These are phyloP conservation scores for Firmiana major DNA, from an alignment of 345 rosid species.

Conservation along the genomic window DNA sequence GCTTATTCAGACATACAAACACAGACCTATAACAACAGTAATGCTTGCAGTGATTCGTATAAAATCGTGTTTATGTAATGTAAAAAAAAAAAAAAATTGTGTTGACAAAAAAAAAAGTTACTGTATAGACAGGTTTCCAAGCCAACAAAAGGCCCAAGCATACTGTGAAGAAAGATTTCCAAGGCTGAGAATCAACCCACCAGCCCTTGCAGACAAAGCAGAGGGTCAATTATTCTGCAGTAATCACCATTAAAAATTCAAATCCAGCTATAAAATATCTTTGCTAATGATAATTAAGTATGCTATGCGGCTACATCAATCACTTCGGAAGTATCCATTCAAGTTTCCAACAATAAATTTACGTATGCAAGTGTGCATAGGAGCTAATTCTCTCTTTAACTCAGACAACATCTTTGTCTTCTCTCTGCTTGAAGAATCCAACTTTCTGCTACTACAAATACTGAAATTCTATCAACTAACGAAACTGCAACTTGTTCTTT, in stretches of 20 bases:
- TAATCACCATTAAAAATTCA: constrained; percentile 14
- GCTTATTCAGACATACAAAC: background rate
- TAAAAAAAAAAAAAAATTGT: no score
- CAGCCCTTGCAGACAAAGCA: constrained; percentile 71
- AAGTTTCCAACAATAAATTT: background rate
- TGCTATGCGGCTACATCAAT: background rate
- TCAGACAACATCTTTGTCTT: background rate
- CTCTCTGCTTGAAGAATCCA: background rate
- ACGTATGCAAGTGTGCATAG: background rate
- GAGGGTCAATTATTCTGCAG: constrained; percentile 71
- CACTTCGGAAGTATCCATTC: background rate
- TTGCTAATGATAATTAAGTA: background rate
- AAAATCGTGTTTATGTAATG: no score
- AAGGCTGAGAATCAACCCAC: constrained; percentile 66
- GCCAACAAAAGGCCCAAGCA: constrained; percentile 77
- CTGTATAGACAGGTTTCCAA: no score
- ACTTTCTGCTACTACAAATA: no score
- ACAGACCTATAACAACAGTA: constrained; percentile 67
- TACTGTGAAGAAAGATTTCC: constrained; percentile 76
- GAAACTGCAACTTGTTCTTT: no score
- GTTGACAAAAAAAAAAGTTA: no score
- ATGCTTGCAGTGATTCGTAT: no score
- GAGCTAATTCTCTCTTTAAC: background rate
- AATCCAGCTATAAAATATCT: background rate
- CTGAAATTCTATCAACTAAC: no score